Conservation (phyloP, 148 eudicot species). For the Agrostemma githago region DNA sequence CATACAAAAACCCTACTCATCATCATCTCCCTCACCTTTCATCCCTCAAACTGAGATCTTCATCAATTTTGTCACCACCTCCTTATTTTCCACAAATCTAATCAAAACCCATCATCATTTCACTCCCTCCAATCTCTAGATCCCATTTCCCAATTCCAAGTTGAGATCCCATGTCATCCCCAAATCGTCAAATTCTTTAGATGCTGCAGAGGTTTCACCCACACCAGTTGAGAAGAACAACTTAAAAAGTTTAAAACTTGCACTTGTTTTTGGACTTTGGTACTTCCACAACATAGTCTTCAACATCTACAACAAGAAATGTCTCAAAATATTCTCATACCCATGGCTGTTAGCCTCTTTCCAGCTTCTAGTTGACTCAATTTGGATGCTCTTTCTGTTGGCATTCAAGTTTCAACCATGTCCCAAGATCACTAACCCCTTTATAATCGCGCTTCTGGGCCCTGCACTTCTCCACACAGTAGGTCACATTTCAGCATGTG, state of each 20-base stretch:
- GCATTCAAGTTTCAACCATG: conserved; percentile 59
- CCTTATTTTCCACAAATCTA: conserved; percentile 13
- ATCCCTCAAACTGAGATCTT: conserved; percentile 17
- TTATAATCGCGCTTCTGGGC: conserved; percentile 64
- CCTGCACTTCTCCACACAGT: conserved; percentile 90
- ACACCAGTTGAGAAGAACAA: conserved; percentile 11
- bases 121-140: conserved; percentile 16
- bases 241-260: conserved; percentile 55
- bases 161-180: conserved; percentile 29
- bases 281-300: conserved; percentile 87
- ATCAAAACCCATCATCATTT: conserved; percentile 12
- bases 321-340: conserved; percentile 64
- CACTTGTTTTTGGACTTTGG: conserved; percentile 79
- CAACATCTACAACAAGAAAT: conserved; percentile 88
- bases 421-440: conserved; percentile 72
- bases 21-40: conserved; percentile 16
- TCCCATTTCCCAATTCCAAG: not conserved
- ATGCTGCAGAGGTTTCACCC: conserved; percentile 15
- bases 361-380: conserved; percentile 71
- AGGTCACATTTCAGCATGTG: conserved; percentile 91
- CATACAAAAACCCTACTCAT: conserved; percentile 14
- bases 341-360: conserved; percentile 95
- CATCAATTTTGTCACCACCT: conserved; percentile 3
- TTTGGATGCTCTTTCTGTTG: conserved; percentile 81
- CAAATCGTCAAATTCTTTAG: conserved; percentile 37